A percentile compares a stretch with the other conserved stretches of the same genome.
Conservation (phyloP, 768 basidiomycete genomes). For the Dentipellis sp. region DNA sequence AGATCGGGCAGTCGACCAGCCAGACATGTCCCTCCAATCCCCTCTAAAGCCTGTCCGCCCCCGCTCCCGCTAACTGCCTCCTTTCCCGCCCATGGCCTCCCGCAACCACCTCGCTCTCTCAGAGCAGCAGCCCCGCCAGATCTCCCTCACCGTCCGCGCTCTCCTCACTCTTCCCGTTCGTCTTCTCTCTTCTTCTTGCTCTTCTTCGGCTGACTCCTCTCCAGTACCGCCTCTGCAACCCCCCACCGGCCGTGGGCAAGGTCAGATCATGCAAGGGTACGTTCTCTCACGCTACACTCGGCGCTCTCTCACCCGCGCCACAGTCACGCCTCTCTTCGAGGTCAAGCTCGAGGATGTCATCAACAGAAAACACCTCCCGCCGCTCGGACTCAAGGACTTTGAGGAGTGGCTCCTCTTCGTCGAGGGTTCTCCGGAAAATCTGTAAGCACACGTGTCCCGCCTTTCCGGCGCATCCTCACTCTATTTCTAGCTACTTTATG, state of each 20-base stretch:
- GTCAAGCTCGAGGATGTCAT: constrained; percentile 69
- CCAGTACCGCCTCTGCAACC: constrained; percentile 50
- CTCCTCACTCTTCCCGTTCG: constrained; percentile 33
- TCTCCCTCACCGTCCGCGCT: constrained; percentile 24
- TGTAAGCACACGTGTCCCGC: constrained; percentile 31
- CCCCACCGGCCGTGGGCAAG: constrained; percentile 58
- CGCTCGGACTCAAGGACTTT: constrained; percentile 48
- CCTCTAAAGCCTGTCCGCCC: neutral
- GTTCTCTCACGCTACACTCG: constrained; percentile 3
- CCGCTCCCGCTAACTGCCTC: neutral
- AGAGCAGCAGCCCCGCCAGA: constrained; percentile 19
- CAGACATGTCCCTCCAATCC: neutral
- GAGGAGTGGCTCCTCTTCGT: constrained; percentile 78
- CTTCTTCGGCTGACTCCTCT: neutral
- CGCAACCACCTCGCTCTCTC: constrained; percentile 1
- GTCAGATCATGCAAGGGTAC: constrained; percentile 55
- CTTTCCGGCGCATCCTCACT: neutral
- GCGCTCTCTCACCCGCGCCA: neutral
- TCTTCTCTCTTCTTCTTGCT: constrained; percentile 8
- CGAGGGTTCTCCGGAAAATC: constrained; percentile 66
- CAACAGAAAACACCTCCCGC: constrained; percentile 69
- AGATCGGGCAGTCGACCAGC: too few species aligned
- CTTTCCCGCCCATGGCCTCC: constrained; percentile 2
- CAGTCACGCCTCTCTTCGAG: constrained; percentile 53
- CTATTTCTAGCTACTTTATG: constrained; percentile 52